Evolutionary conservation across 768 basidiomycete species (phyloP).

Genomic region (Strobilomyces dryophilus): DNA sequence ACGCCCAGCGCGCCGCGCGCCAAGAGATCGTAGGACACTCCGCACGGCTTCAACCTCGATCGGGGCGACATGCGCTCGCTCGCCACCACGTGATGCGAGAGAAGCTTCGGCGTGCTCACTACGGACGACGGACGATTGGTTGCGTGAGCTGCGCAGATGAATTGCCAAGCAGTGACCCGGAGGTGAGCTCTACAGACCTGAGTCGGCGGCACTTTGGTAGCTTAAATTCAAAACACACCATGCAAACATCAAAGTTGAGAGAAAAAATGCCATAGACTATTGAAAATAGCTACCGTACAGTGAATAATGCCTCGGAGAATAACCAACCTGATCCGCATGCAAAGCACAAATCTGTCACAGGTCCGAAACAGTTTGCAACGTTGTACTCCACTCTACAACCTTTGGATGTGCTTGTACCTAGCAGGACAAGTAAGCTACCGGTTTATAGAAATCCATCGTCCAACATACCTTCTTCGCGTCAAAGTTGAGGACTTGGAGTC

Average conservation of each 20-base stretch:
- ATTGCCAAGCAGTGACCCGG: too few species aligned
- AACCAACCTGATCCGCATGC: not conserved
- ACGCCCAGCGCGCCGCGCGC: too few species aligned
- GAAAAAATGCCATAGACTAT: not conserved
- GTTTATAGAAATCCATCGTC: not conserved
- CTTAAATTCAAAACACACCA: not conserved
- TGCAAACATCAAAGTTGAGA: not conserved
- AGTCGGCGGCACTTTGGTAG: too few species aligned
- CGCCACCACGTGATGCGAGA: too few species aligned
- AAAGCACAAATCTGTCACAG: slow-evolving; percentile 4
- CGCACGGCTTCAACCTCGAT: too few species aligned
- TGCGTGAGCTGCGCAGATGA: too few species aligned
- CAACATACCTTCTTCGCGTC: slow-evolving; percentile 60
- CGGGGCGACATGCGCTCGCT: too few species aligned
- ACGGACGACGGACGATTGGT: too few species aligned
- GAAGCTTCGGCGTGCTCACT: too few species aligned
- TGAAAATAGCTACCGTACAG: not conserved
- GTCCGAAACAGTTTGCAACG: slow-evolving; percentile 47
- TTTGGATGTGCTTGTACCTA: slow-evolving; percentile 72
- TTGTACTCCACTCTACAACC: slow-evolving; percentile 69
- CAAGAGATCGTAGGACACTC: too few species aligned
- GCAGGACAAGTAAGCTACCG: slow-evolving; percentile 2
- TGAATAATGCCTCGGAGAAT: not conserved
- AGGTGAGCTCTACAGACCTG: too few species aligned
- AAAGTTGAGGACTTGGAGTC: slow-evolving; percentile 82